Evolutionary conservation across 208 protist genomes (phyloP).

Genomic region (Wallacemonas sp.): DNA sequence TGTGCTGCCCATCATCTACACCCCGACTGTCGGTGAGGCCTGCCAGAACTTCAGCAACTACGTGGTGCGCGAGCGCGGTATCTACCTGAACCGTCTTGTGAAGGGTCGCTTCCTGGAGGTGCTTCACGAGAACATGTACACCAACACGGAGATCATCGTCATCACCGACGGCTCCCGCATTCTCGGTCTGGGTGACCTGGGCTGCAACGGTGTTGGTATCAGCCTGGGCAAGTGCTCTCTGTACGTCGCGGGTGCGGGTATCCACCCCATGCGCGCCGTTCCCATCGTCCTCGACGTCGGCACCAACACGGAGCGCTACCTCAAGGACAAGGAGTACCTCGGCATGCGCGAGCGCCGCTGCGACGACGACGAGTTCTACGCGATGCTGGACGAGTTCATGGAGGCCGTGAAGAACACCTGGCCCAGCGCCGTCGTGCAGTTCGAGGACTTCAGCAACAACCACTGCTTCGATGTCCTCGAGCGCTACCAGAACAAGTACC

Average conservation of each 20-base stretch:
- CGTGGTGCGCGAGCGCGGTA: constrained; percentile 77
- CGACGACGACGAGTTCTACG: constrained; percentile 79
- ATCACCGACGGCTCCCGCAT: constrained; percentile 96
- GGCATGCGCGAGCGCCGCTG: constrained; percentile 71
- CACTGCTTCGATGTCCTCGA: constrained; percentile 94
- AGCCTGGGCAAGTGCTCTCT: constrained; percentile 93
- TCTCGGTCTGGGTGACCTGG: constrained; percentile 94
- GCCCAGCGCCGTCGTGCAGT: constrained; percentile 90
- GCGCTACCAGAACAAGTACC: constrained; percentile 88
- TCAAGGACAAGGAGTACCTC: constrained; percentile 82
- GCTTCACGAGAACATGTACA: constrained; percentile 71
- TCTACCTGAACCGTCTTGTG: constrained; percentile 87
- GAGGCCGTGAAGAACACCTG: constrained; percentile 70
- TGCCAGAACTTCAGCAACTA: constrained; percentile 89
- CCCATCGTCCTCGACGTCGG: constrained; percentile 92
- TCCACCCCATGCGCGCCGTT: constrained; percentile 80
- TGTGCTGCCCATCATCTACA: constrained; percentile 87
- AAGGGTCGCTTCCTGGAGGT: constrained; percentile 82
- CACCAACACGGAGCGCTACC: constrained; percentile 87
- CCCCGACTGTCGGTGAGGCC: constrained; percentile 91
- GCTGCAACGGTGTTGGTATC: constrained; percentile 95
- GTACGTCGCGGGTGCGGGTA: constrained; percentile 90
- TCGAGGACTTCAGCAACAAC: constrained; percentile 96
- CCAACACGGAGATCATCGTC: constrained; percentile 92
- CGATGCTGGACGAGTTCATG: constrained; percentile 93